A percentile compares a stretch with the other conserved stretches of the same genome.
Conservation (phyloP, 768 basidiomycete species). For the Trametes cingulata region DNA sequence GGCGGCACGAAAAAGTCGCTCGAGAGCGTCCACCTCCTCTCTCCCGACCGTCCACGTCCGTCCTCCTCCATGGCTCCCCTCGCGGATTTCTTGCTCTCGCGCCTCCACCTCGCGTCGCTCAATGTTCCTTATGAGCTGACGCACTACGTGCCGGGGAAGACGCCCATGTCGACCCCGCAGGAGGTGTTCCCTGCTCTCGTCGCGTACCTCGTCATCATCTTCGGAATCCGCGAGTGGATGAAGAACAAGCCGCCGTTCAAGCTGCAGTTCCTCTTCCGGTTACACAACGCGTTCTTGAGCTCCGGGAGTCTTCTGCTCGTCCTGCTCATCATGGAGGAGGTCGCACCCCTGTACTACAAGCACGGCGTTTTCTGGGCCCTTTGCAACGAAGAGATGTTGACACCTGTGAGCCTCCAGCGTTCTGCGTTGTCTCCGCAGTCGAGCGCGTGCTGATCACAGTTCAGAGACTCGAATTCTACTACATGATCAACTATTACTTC, state of each 20-base stretch:
- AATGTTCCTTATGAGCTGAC: conserved; percentile 49
- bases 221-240: conserved; percentile 84
- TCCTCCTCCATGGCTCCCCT: conserved; percentile 62
- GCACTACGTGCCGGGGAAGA: conserved; percentile 69
- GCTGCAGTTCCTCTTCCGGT: conserved; percentile 82
- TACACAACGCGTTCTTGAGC: conserved; percentile 89
- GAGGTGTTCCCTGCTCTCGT: conserved; percentile 70
- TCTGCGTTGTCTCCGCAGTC: not conserved
- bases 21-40: conserved; percentile 13
- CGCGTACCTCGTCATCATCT: conserved; percentile 87
- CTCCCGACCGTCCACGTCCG: conserved; percentile 23
- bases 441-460: not conserved
- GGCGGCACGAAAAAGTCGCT: conserved; percentile 24
- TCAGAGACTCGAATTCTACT: conserved; percentile 91
- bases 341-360: conserved; percentile 74
- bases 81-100: conserved; percentile 67
- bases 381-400: conserved; percentile 80
- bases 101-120: conserved; percentile 54
- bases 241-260: conserved; percentile 69
- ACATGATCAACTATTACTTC: conserved; percentile 99
- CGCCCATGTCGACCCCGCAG: conserved; percentile 77
- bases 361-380: conserved; percentile 75
- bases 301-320: conserved; percentile 83
- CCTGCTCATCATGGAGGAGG: conserved; percentile 89
- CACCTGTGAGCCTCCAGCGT: conserved; percentile 59